phyloP scores from a whole-genome alignment of 495 filamentous ascomycete genomes.

The Cladorrhinum samala region DNA sequence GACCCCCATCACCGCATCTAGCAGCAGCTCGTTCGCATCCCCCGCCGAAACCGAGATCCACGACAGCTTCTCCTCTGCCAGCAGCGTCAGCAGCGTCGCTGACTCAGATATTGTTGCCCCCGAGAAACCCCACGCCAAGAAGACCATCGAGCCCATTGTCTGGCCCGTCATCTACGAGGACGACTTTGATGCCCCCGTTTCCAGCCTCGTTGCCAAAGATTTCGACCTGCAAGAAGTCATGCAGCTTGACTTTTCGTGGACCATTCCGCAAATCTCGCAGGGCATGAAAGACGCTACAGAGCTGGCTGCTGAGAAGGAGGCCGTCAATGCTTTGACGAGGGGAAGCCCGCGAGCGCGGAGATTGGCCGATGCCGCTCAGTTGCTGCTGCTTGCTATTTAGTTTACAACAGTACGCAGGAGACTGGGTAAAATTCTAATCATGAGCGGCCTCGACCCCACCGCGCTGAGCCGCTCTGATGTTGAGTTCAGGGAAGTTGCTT shows the following conservation, averaged over 20 bases:
- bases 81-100: not conserved
- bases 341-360: not conserved
- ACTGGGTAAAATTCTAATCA: too few species aligned
- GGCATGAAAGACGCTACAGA: not conserved
- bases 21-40: not conserved
- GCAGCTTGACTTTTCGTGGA: not conserved
- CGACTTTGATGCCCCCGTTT: slow-evolving; percentile 8
- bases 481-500: too few species aligned
- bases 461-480: too few species aligned
- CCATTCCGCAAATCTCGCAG: not conserved
- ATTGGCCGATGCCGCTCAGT: not conserved
- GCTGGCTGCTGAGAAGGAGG: not conserved
- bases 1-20: not conserved
- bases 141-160: not conserved
- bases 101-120: not conserved
- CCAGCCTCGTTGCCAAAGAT: not conserved
- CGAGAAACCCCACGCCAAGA: not conserved
- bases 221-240: not conserved
- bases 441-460: too few species aligned
- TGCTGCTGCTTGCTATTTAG: too few species aligned
- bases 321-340: not conserved
- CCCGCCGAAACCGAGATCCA: not conserved
- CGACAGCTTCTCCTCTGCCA: not conserved
- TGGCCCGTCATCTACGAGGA: slow-evolving; percentile 7
- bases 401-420: too few species aligned